A percentile compares a stretch with the other conserved stretches of the same genome.
Conservation (phyloP, 371 early-diverging fungal genomes). For the Syncephalastrum monosporum region DNA sequence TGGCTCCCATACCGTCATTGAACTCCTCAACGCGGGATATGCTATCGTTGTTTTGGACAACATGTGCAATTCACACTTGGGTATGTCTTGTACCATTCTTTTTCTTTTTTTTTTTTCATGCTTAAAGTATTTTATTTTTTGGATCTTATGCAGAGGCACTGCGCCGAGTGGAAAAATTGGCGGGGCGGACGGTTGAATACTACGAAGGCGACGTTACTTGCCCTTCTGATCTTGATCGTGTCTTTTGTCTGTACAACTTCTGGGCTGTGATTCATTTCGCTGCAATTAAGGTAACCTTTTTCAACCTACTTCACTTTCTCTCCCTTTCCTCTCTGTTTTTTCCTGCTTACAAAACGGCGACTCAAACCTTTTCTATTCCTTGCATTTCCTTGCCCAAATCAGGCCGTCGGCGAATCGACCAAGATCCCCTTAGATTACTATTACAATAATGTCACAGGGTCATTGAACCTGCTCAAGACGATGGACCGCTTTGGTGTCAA, state of each 20-base stretch:
- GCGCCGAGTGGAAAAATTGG: constrained; percentile 41
- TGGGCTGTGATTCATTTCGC: constrained; percentile 89
- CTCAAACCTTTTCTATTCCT: too few species aligned
- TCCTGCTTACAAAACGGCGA: background rate
- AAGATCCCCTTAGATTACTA: constrained; percentile 84
- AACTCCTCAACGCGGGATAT: constrained; percentile 69
- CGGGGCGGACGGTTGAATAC: constrained; percentile 41
- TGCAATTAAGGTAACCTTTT: constrained; percentile 64
- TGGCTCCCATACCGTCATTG: constrained; percentile 86
- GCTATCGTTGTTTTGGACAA: constrained; percentile 83
- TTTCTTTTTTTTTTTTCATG: background rate
- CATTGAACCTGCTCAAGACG: constrained; percentile 67
- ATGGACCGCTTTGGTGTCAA: constrained; percentile 66
- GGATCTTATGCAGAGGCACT: constrained; percentile 38
- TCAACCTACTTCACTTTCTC: background rate
- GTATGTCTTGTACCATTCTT: constrained; percentile 12
- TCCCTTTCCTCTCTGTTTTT: background rate
- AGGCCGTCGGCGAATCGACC: constrained; percentile 86
- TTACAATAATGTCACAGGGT: constrained; percentile 82
- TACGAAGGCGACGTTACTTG: constrained; percentile 44
- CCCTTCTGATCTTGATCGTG: constrained; percentile 47
- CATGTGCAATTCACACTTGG: constrained; percentile 62
- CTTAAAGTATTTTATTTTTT: background rate
- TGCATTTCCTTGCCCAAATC: background rate
- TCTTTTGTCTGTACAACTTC: constrained; percentile 69